Percentiles rank a stretch among this genome's conserved stretches.
phyloP scores from a whole-genome alignment of 2,329 filamentous ascomycete genomes.

The Venturia aucupariae region DNA sequence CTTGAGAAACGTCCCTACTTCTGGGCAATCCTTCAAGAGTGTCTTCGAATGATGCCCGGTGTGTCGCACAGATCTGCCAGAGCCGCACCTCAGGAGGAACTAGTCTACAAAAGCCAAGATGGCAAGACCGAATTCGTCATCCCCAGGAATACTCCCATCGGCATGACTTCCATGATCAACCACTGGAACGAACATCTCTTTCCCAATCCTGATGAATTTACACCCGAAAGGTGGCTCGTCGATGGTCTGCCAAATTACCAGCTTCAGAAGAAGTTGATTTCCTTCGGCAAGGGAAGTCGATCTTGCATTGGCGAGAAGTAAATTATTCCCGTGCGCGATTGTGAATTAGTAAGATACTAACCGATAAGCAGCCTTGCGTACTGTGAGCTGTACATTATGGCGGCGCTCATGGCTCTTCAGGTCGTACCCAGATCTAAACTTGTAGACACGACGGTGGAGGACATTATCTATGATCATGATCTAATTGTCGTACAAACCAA shows the following conservation, averaged over 20 bases:
- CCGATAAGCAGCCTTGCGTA: constrained; percentile 23
- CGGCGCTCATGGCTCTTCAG: constrained; percentile 21
- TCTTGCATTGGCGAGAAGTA: constrained; percentile 38
- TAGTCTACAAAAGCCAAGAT: not conserved
- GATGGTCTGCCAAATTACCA: not conserved
- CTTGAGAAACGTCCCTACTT: constrained; percentile 13
- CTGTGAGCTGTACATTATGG: constrained; percentile 26
- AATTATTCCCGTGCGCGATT: not conserved
- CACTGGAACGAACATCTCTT: constrained; percentile 20
- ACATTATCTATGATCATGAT: constrained; percentile 18
- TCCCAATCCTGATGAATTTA: constrained; percentile 20
- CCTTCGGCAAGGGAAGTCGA: constrained; percentile 33
- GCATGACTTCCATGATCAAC: constrained; percentile 13
- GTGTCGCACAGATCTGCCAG: not conserved
- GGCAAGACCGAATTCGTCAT: not conserved
- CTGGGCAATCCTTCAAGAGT: constrained; percentile 8
- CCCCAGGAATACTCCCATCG: not conserved
- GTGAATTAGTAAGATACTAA: not conserved
- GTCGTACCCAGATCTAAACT: constrained; percentile 18
- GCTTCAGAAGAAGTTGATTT: constrained; percentile 27
- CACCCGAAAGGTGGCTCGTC: constrained; percentile 27
- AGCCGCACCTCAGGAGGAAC: constrained; percentile 1
- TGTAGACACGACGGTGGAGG: constrained; percentile 21
- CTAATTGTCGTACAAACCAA: not conserved
- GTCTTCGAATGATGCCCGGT: constrained; percentile 4